Evolutionary conservation across 495 filamentous ascomycete species (phyloP), one percentile per base, ranked within the genome.

Genomic region (Parmelia sp.): DNA sequence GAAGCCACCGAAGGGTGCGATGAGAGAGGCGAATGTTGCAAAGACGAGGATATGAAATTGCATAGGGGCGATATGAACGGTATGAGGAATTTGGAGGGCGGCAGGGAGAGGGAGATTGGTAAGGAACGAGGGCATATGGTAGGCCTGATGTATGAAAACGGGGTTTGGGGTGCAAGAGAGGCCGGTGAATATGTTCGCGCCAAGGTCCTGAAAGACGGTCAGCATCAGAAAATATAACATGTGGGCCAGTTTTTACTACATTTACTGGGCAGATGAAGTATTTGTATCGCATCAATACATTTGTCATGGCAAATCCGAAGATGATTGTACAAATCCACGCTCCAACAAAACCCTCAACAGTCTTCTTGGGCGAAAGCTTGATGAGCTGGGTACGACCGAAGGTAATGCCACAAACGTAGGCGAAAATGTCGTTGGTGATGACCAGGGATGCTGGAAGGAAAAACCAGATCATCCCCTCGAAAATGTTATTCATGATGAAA

Each of bases 391-490:
- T 99, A 58, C 91, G 84, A 47, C 95, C 95, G 73, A 99, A 96
- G 12, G 91, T 92, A 71, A 99, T 97, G 66, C 95, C 95, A 74
- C 91, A 96, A 65, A 99, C 83, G 71, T 99, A 99, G 72, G 95
- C 95, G 71, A 96, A 97, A 65, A 97, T 99, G 74, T 99, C 95
- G 72, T 99, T 99, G 44, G 90, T 96, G 71, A 97, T 96, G 70
- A 99, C 95, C 62, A 99, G 82, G 35, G 90, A 88, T 4, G 91
- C 92, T 3, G 95, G 95, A 55, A 99, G 80, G 83, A 99, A 97
- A 82, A 99, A 97, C 95, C 95, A 99, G 74, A 99, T 94, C 90
- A 99, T 91, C 76, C 95, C 95, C 78, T 99, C 95, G 74, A 99
- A 93, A 65, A 97, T 88, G 76, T 97, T 99, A 81, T 99, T 97